Percentiles rank a stretch among this genome's conserved stretches.
These are phyloP conservation scores for Alisma plantagoaquatica DNA, from an alignment of 106 monocot species.

Conservation along the genomic window DNA sequence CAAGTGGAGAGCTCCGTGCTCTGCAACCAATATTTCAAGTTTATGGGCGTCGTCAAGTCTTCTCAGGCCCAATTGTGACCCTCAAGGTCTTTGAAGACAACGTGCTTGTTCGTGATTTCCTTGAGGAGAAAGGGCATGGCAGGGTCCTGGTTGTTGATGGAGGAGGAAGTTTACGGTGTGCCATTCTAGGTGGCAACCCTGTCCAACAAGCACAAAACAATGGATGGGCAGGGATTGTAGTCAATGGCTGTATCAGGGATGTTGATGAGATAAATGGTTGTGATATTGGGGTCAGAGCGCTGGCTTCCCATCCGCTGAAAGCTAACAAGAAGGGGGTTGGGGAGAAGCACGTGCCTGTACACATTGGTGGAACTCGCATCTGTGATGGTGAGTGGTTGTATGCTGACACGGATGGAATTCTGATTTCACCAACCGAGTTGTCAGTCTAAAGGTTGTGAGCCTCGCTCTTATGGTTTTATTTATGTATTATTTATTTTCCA, in stretches of 20 bases:
- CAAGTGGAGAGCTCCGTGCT: slow-evolving; percentile 17
- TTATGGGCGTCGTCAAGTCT: slow-evolving; percentile 19
- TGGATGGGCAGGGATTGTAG: slow-evolving; percentile 18
- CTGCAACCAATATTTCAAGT: slow-evolving; percentile 27
- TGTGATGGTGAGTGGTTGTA: slow-evolving; percentile 24
- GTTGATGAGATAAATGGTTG: slow-evolving; percentile 29
- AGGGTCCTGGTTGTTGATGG: slow-evolving; percentile 24
- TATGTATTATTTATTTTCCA: no score
- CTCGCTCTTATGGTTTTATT: no score
- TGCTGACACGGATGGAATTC: slow-evolving; percentile 24
- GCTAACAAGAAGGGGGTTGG: slow-evolving; percentile 20
- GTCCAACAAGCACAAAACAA: slow-evolving; percentile 29
- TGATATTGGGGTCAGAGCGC: slow-evolving; percentile 19
- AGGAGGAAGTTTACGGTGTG: slow-evolving; percentile 25
- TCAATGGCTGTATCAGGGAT: slow-evolving; percentile 26
- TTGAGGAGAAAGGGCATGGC: slow-evolving; percentile 19
- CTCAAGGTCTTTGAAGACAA: slow-evolving; percentile 30
- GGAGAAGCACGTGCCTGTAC: slow-evolving; percentile 10
- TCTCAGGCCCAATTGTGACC: slow-evolving; percentile 24
- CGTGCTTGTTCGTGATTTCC: slow-evolving; percentile 19
- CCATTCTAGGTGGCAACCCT: slow-evolving; percentile 22
- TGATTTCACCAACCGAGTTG: slow-evolving; percentile 14
- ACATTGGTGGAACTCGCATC: slow-evolving; percentile 18
- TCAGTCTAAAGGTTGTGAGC: no score
- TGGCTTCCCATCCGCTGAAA: slow-evolving; percentile 23